These are phyloP conservation scores for Candida dendrica DNA, from an alignment of 805 yeast genomes.

Conservation along the genomic window DNA sequence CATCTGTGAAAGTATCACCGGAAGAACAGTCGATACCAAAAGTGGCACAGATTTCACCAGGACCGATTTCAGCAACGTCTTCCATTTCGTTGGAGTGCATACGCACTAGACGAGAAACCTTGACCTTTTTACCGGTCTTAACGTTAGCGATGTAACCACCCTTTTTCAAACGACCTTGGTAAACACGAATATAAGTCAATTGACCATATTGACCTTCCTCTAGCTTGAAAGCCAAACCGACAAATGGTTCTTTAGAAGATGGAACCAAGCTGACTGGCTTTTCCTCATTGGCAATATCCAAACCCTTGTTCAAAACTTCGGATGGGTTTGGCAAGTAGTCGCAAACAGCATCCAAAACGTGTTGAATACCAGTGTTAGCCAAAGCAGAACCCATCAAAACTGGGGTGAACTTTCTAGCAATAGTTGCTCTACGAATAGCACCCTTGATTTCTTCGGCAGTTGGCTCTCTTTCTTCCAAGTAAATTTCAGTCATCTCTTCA, in stretches of 20 bases:
- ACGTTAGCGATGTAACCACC: conserved; percentile 85
- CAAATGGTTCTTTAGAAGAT: conserved; percentile 69
- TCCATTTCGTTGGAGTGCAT: conserved; percentile 99
- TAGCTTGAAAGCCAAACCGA: conserved; percentile 96
- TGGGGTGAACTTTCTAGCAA: conserved; percentile 95
- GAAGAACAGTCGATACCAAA: conserved; percentile 98
- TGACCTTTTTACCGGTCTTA: conserved; percentile 87
- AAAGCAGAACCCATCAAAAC: conserved; percentile 99
- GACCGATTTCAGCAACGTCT: conserved; percentile 89
- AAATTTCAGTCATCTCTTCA: conserved; percentile 93
- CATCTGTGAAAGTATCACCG: conserved; percentile 95
- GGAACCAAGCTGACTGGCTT: conserved; percentile 70
- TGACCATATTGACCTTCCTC: conserved; percentile 99
- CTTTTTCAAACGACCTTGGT: conserved; percentile 90
- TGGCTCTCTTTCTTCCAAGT: conserved; percentile 85
- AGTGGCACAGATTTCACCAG: conserved; percentile 99
- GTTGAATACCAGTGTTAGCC: conserved; percentile 94
- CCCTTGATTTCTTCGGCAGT: conserved; percentile 72
- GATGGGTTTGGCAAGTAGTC: conserved; percentile 95
- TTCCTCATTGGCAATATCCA: conserved; percentile 63
- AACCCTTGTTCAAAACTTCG: conserved; percentile 84
- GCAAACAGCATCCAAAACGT: conserved; percentile 91
- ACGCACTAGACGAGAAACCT: conserved; percentile 88
- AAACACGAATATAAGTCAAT: conserved; percentile 91
- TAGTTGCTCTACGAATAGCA: conserved; percentile 92